phyloP scores from a whole-genome alignment of 169 alveolate species.

The Plasmodium coatneyi region DNA sequence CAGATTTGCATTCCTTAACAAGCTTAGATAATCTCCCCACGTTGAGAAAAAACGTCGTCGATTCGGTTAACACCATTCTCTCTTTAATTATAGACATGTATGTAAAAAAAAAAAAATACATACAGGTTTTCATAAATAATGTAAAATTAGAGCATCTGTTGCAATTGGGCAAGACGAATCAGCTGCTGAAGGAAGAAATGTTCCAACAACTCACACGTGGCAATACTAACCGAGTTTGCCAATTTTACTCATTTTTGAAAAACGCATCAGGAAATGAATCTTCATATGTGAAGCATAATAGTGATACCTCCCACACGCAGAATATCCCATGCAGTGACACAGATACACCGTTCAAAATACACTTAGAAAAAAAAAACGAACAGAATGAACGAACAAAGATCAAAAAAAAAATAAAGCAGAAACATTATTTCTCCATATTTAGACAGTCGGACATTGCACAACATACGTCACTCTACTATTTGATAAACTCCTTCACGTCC shows the following conservation, averaged over 20 bases:
- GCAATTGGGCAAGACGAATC: background rate
- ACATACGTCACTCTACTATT: constrained; percentile 53
- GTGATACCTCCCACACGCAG: background rate
- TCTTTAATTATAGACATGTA: constrained; percentile 69
- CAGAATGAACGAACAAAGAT: background rate
- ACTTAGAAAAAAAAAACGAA: background rate
- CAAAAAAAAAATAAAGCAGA: constrained; percentile 4
- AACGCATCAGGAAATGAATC: background rate
- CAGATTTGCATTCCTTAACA: constrained; percentile 61
- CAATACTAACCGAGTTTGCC: background rate
- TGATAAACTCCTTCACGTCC: constrained; percentile 63
- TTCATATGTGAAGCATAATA: background rate
- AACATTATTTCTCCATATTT: constrained; percentile 52
- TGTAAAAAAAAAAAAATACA: constrained; percentile 35
- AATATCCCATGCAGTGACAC: background rate
- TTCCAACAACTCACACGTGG: background rate
- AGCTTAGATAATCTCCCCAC: constrained; percentile 25
- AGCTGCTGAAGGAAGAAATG: background rate
- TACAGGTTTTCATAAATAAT: constrained; percentile 34
- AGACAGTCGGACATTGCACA: constrained; percentile 63
- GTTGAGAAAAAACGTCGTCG: constrained; percentile 20
- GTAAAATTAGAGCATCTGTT: constrained; percentile 31
- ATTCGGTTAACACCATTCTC: constrained; percentile 31
- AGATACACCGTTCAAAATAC: background rate
- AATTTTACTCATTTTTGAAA: background rate